These are phyloP conservation scores for Ceratocystis lukuohia DNA, from an alignment of 2,329 filamentous ascomycete species.

Conservation along the genomic window DNA sequence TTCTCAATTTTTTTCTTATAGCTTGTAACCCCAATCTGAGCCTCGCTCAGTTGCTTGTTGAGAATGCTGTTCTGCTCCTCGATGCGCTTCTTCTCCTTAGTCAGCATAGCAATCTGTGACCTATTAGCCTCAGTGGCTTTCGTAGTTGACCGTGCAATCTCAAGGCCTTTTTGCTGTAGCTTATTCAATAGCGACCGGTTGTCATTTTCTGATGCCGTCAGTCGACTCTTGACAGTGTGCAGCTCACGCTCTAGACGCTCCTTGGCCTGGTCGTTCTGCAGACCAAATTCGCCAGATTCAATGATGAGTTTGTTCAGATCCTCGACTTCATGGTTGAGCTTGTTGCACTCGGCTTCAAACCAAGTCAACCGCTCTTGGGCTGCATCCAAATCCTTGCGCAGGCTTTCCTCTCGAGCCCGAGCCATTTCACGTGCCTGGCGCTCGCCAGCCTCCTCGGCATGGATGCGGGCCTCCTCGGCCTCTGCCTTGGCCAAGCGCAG, in stretches of 20 bases:
- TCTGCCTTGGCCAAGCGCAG: constrained; percentile 72
- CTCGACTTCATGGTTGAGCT: constrained; percentile 67
- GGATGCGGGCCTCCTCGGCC: constrained; percentile 71
- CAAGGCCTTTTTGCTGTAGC: constrained; percentile 89
- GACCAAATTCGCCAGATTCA: constrained; percentile 76
- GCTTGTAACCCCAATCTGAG: constrained; percentile 67
- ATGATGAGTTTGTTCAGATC: constrained; percentile 76
- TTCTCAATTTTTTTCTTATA: constrained; percentile 94
- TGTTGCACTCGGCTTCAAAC: constrained; percentile 64
- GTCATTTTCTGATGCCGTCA: constrained; percentile 89
- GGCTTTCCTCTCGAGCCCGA: constrained; percentile 62
- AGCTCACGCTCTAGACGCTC: constrained; percentile 85
- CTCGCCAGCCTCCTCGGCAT: constrained; percentile 70
- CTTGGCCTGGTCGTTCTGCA: constrained; percentile 87
- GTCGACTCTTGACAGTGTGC: constrained; percentile 75
- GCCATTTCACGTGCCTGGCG: constrained; percentile 64
- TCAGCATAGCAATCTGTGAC: constrained; percentile 59
- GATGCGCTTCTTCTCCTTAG: constrained; percentile 66
- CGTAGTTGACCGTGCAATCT: constrained; percentile 83
- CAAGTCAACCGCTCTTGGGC: constrained; percentile 64
- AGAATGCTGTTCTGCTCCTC: constrained; percentile 75
- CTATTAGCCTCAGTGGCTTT: constrained; percentile 74
- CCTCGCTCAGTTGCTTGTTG: constrained; percentile 71
- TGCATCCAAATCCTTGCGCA: constrained; percentile 67
- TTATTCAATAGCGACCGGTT: constrained; percentile 93